These are phyloP conservation scores for Fusarium gaditjirri DNA, from an alignment of 2,329 filamentous ascomycete genomes.

Conservation along the genomic window DNA sequence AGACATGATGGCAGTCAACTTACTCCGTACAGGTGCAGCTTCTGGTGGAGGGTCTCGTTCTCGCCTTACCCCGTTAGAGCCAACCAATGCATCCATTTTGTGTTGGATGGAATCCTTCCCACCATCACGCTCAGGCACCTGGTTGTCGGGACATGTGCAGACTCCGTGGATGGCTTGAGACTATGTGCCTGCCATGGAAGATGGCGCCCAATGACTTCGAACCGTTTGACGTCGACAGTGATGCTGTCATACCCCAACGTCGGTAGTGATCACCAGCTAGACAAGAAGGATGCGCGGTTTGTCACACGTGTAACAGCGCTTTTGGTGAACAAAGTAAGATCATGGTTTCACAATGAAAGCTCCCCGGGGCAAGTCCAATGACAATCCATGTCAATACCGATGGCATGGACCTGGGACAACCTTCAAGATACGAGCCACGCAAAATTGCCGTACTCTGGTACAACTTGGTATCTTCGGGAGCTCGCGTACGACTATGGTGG, in stretches of 20 bases:
- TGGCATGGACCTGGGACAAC: conserved; percentile 46
- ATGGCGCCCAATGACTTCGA: conserved; percentile 17
- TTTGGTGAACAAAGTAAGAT: conserved; percentile 16
- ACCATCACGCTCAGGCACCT: conserved; percentile 34
- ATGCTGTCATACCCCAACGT: conserved; percentile 23
- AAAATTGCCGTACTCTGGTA: conserved; percentile 16
- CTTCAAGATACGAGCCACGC: conserved; percentile 20
- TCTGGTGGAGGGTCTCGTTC: conserved; percentile 37
- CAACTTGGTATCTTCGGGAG: conserved; percentile 15
- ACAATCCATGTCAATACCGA: conserved; percentile 42
- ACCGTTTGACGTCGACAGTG: conserved; percentile 22
- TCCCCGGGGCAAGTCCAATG: conserved; percentile 23
- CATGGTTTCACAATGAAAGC: conserved; percentile 23
- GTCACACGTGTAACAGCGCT: conserved; percentile 27
- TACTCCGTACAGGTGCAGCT: conserved; percentile 35
- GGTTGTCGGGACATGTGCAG: conserved; percentile 30
- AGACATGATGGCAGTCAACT: conserved; percentile 39
- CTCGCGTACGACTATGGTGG: conserved; percentile 4
- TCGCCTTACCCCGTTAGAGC: conserved; percentile 31
- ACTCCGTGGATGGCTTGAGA: conserved; percentile 21
- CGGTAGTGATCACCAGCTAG: conserved; percentile 18
- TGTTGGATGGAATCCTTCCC: conserved; percentile 29
- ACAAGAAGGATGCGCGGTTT: conserved; percentile 10
- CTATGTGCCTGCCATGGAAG: conserved; percentile 6
- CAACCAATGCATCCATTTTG: conserved; percentile 23